A percentile compares a stretch with the other conserved stretches of the same genome.
These are phyloP conservation scores for Perilla frutescens DNA, from an alignment of 257 asterid genomes.

Conservation along the genomic window DNA sequence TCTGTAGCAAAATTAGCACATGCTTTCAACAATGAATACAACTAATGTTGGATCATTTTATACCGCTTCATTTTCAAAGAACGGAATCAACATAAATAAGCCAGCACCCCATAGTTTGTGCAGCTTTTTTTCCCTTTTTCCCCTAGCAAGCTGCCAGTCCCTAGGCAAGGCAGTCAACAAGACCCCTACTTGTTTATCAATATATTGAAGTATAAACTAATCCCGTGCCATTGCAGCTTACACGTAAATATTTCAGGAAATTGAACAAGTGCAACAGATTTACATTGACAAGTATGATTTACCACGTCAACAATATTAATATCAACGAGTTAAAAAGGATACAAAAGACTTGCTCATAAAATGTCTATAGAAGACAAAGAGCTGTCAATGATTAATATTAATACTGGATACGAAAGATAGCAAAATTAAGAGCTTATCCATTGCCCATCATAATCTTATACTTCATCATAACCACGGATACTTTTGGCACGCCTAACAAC, in stretches of 20 bases:
- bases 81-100: background rate
- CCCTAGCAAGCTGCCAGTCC: no score
- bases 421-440: background rate
- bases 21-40: background rate
- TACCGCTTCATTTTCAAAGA: background rate
- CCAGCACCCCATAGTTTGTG: background rate
- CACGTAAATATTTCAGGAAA: slow-evolving; percentile 17
- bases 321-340: background rate
- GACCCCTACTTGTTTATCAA: background rate
- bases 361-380: background rate
- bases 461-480: slow-evolving; percentile 4
- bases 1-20: background rate
- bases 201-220: background rate
- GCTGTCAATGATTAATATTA: background rate
- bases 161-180: background rate
- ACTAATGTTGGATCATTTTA: background rate
- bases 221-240: slow-evolving; percentile 6
- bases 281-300: background rate
- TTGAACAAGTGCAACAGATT: background rate
- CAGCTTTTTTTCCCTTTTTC: no score
- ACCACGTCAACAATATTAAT: background rate
- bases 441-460: slow-evolving; percentile 16
- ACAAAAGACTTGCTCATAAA: background rate
- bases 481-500: slow-evolving; percentile 4
- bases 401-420: background rate